Evolutionary conservation across 1,284 basidiomycete species (phyloP), one percentile per base, ranked within the genome.

Genomic region (Sporisorium sorghi): DNA sequence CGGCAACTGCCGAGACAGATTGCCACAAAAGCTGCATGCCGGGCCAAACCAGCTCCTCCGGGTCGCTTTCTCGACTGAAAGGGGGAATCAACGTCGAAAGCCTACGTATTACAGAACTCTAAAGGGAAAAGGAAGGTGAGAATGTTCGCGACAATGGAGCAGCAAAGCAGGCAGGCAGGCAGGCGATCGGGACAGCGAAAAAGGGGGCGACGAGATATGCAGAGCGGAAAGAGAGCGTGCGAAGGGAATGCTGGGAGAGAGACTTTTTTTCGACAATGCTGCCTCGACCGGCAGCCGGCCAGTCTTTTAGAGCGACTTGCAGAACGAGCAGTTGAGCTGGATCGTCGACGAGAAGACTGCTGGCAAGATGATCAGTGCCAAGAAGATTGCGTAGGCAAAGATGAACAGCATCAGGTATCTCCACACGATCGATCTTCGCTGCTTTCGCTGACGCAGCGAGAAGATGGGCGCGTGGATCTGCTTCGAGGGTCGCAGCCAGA

Each of bases 361-460:
- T 23, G 73, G 85, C 54, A 86, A 66, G 33, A 82, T 74, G 69
- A 86, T 85, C 44, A 97, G 88, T 32, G 90, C 91, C 46, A 90
- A 88, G 83, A 97, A 93, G 73, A 91, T 82, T 59, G 88, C 89
- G 76, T 94, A 89, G 69, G 91, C 88, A 61, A 90, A 71, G 47
- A 93, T 80, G 87, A 97, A 99, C 40, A 97, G 87, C 60, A 94
- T 73, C 39, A 92, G 86, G 86, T 94, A 94, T 65, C 92, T 85
- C 64, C 90, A 84, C 60, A 86, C 81, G 44, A 84, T 84, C 57
- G 75, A 78, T 47, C 83, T 70, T 42, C 83, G 73, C 73, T 84
- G 83, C 52, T 78, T 78, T 17, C 83, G 66, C 56, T 83, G 82
- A n/a, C 83, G 77, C 19, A 84, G 71, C 53, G 79, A 81, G 66